A percentile compares a stretch with the other conserved stretches of the same genome.
Conservation (phyloP, 2,329 filamentous ascomycete genomes). For the Fusarium pseudograminearum region DNA sequence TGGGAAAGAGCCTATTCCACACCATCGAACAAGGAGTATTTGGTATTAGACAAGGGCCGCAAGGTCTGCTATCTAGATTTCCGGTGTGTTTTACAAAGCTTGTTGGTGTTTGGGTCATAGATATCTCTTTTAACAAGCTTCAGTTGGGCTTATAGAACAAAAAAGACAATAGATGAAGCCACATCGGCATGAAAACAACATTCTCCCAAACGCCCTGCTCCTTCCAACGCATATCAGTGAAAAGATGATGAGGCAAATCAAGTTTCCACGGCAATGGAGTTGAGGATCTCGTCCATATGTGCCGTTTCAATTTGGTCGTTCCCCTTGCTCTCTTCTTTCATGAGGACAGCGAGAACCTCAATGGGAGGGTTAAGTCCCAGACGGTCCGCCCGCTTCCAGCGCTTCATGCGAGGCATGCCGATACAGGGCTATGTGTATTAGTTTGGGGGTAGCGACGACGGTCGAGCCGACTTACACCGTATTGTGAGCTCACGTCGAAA, state of each 20-base stretch:
- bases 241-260: conserved; percentile 30
- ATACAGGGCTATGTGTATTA: conserved; percentile 74
- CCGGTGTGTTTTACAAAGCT: conserved; percentile 7
- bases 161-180: conserved; percentile 34
- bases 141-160: conserved; percentile 29
- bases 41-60: conserved; percentile 75
- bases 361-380: conserved; percentile 89
- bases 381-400: conserved; percentile 87
- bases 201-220: conserved; percentile 43
- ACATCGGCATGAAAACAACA: conserved; percentile 29
- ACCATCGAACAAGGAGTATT: conserved; percentile 92
- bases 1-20: conserved; percentile 71
- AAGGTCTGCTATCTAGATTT: conserved; percentile 20
- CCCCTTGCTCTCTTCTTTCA: conserved; percentile 74
- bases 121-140: conserved; percentile 25
- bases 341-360: conserved; percentile 86
- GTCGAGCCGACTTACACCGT: conserved; percentile 77
- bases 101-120: conserved; percentile 36
- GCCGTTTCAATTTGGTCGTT: conserved; percentile 71
- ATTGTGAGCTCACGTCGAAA: conserved; percentile 92
- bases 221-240: conserved; percentile 25
- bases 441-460: not conserved
- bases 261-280: conserved; percentile 59
- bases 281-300: conserved; percentile 77
- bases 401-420: conserved; percentile 81